Evolutionary conservation across 345 rosid species (phyloP).

Genomic region (Lagerstroemia speciosa): DNA sequence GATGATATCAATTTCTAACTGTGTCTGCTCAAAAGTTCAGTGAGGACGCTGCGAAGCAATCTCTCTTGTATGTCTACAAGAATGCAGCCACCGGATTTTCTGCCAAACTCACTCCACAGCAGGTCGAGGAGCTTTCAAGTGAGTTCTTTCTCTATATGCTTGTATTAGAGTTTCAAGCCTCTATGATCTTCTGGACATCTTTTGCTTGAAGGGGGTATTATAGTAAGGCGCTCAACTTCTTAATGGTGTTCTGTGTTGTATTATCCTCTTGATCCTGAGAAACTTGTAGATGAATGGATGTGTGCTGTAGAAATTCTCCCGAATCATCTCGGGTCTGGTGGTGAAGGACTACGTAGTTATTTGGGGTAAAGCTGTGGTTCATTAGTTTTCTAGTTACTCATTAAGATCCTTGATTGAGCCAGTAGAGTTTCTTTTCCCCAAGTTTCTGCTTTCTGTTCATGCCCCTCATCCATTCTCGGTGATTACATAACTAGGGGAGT

Average conservation of each 20-base stretch:
- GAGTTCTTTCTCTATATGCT: conserved; percentile 11
- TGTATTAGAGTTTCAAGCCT: background rate
- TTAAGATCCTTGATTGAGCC: background rate
- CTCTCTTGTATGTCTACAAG: conserved; percentile 69
- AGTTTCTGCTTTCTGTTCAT: background rate
- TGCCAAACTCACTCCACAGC: conserved; percentile 74
- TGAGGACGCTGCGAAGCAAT: conserved; percentile 74
- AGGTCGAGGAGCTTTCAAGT: conserved; percentile 65
- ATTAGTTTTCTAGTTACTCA: background rate
- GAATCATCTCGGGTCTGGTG: background rate
- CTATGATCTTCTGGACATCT: background rate
- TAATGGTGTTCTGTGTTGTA: background rate
- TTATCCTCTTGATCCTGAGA: background rate
- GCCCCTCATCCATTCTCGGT: background rate
- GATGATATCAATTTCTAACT: background rate
- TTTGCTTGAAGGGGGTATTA: background rate
- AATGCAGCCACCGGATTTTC: conserved; percentile 82
- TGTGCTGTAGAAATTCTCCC: background rate
- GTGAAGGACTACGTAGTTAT: background rate
- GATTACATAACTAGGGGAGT: background rate
- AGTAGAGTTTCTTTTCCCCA: background rate
- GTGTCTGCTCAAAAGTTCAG: conserved; percentile 17
- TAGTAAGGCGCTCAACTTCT: background rate
- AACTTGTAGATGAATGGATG: background rate
- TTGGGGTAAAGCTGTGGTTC: background rate